phyloP scores from a whole-genome alignment of 2,329 filamentous ascomycete species.

The Sphaerulina musiva region DNA sequence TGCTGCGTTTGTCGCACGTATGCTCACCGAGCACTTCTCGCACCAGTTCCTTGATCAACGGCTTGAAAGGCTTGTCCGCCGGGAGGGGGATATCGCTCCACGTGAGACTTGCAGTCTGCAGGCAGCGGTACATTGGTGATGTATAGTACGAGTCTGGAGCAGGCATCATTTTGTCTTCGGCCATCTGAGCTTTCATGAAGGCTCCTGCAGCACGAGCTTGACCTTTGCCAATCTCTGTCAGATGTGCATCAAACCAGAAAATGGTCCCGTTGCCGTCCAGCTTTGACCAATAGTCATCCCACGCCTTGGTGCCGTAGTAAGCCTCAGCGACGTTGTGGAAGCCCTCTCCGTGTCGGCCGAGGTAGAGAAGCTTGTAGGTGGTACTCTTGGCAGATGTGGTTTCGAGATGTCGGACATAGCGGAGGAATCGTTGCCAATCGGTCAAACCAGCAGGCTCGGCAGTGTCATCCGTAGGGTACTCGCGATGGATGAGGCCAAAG shows the following conservation, averaged over 20 bases:
- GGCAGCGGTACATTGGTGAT: constrained; percentile 57
- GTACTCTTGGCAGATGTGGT: constrained; percentile 39
- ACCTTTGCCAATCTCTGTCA: constrained; percentile 51
- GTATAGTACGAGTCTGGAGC: constrained; percentile 59
- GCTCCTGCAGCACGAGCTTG: constrained; percentile 54
- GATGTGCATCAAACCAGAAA: constrained; percentile 57
- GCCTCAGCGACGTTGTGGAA: constrained; percentile 56
- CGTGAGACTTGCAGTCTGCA: constrained; percentile 57
- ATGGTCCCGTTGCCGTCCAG: constrained; percentile 58
- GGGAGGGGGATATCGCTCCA: constrained; percentile 52
- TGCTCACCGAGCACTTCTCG: constrained; percentile 62
- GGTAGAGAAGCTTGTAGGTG: constrained; percentile 60
- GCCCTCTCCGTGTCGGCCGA: constrained; percentile 65
- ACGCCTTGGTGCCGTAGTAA: constrained; percentile 61
- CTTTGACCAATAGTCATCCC: constrained; percentile 62
- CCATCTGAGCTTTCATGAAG: constrained; percentile 55
- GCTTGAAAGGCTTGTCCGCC: constrained; percentile 47
- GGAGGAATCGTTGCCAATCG: constrained; percentile 59
- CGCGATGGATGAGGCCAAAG: constrained; percentile 46
- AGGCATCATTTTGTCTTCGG: constrained; percentile 44
- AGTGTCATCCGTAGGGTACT: constrained; percentile 32
- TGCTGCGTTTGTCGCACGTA: constrained; percentile 60
- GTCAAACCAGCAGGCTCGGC: constrained; percentile 34
- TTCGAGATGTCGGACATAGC: constrained; percentile 51
- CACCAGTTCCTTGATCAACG: constrained; percentile 56